phyloP scores from a whole-genome alignment of 768 basidiomycete species.

The Baorangia bicolor region DNA sequence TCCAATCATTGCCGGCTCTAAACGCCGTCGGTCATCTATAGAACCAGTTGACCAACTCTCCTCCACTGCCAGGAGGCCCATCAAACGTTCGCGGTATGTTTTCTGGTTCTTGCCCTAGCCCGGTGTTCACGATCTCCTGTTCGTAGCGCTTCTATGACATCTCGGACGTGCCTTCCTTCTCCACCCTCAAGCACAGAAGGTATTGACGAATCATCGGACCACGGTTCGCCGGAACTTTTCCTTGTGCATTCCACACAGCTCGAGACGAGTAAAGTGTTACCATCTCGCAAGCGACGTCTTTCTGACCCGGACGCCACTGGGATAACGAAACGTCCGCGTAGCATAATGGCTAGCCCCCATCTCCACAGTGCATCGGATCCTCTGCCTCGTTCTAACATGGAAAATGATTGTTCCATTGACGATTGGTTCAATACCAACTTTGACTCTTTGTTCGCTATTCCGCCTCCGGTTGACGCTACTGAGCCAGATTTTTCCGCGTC shows the following conservation, averaged over 20 bases:
- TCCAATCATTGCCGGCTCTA: constrained; percentile 18
- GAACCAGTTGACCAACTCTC: neutral
- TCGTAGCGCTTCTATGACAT: neutral
- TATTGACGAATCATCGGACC: neutral
- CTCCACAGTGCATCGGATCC: constrained; percentile 35
- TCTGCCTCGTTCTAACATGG: constrained; percentile 14
- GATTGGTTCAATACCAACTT: constrained; percentile 37
- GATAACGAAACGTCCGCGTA: constrained; percentile 30
- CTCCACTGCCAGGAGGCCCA: neutral
- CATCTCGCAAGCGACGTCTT: constrained; percentile 36
- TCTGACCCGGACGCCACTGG: constrained; percentile 30
- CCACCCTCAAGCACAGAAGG: constrained; percentile 12
- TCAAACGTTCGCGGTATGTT: constrained; percentile 26
- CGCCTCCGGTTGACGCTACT: constrained; percentile 23
- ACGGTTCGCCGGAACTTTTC: neutral
- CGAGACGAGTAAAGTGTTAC: neutral
- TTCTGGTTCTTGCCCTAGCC: neutral
- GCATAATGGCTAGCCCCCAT: constrained; percentile 14
- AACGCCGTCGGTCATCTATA: constrained; percentile 15
- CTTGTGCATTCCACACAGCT: neutral
- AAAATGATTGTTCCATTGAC: constrained; percentile 29
- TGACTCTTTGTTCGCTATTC: constrained; percentile 26
- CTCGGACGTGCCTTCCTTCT: constrained; percentile 9
- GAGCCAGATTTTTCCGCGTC: constrained; percentile 25
- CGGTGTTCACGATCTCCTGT: neutral